Base-by-base conservation (phyloP, 352 stramenopile species). In the Phytophthora tentaculata region DNA sequence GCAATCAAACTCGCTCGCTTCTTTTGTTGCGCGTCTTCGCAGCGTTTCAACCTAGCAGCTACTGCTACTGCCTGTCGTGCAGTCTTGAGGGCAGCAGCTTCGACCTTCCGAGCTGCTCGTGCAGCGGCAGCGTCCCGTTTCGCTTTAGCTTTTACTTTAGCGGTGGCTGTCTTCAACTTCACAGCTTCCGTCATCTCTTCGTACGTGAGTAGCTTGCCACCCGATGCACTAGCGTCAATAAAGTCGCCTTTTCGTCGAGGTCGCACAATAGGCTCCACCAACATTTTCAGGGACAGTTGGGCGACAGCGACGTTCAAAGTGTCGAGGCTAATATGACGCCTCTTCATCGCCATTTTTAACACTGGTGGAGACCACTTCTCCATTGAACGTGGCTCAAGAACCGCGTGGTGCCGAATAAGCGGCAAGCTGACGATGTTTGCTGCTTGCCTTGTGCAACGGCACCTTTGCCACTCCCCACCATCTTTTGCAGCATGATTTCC, bases 401-500 rank as follows among this genome's bases (percentile, higher is more conserved):
- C 41, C 2, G 26, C 24, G 17, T 53, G 54, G 17, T 61, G 54
- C 23, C 54, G 54, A 28, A 61, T 5, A 8, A 52, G 17, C 5
- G 35, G 20, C 2, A 39, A 9, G 26, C n/a, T 13, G 28, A 53
- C 19, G 54, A 53, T 29, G 54, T 52, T 20, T 43, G 24, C 13
- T 13, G 0, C 53, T 32, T 32, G 28, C 8, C 28, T 32, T 32
- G 28, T 32, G 28, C 3, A 32, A 32, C 3, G 28, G 26, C 50
- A 32, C 52, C 23, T 39, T 48, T 49, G 19, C 19, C 8, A 20
- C 41, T 32, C 10, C 54, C 37, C 23, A 29, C 23, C 41, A 61
- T 61, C 17, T 61, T 32, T 20, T 61, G 41, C 8, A 61, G 54
- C 41, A 61, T 61, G 17, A 61, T 22, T 28, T 61, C 39, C n/a